Percentiles rank a stretch among this genome's conserved stretches.
These are phyloP conservation scores for Diatrype stigma DNA, from an alignment of 2,329 filamentous ascomycete genomes.

Conservation along the genomic window DNA sequence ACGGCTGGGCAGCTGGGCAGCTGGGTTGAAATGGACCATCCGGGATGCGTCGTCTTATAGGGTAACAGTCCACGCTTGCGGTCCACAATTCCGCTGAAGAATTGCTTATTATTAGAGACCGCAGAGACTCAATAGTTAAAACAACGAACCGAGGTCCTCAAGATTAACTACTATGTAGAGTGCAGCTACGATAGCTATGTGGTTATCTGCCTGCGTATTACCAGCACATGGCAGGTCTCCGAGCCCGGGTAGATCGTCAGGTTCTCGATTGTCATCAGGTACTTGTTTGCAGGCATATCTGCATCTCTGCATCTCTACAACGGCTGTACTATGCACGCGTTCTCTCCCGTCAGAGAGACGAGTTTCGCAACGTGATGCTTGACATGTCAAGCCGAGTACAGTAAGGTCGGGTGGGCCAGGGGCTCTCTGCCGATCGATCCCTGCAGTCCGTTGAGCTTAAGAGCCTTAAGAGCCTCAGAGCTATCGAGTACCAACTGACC, in stretches of 20 bases:
- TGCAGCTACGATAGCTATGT: too few relatives aligned
- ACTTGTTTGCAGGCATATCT: constrained; percentile 14
- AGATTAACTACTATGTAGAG: too few relatives aligned
- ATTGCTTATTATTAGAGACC: neutral
- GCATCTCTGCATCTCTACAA: constrained; percentile 1
- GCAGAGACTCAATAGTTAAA: too few relatives aligned
- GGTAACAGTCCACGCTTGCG: neutral
- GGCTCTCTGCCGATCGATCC: neutral
- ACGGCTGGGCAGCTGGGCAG: too few relatives aligned
- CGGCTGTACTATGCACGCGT: too few relatives aligned
- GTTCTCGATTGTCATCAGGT: constrained; percentile 22
- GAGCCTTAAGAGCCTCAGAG: neutral
- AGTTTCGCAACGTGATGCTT: constrained; percentile 1
- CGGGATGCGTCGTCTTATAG: constrained; percentile 12
- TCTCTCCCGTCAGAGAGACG: neutral
- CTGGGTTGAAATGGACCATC: too few relatives aligned
- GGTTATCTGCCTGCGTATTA: too few relatives aligned
- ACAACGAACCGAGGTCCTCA: too few relatives aligned
- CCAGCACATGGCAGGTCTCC: too few relatives aligned
- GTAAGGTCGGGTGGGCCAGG: neutral
- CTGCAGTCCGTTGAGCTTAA: neutral
- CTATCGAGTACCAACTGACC: neutral
- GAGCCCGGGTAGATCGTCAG: too few relatives aligned
- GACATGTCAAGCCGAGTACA: neutral
- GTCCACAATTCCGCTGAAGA: neutral